phyloP scores from a whole-genome alignment of 768 basidiomycete genomes.

The Psilocybe subaeruginosa region DNA sequence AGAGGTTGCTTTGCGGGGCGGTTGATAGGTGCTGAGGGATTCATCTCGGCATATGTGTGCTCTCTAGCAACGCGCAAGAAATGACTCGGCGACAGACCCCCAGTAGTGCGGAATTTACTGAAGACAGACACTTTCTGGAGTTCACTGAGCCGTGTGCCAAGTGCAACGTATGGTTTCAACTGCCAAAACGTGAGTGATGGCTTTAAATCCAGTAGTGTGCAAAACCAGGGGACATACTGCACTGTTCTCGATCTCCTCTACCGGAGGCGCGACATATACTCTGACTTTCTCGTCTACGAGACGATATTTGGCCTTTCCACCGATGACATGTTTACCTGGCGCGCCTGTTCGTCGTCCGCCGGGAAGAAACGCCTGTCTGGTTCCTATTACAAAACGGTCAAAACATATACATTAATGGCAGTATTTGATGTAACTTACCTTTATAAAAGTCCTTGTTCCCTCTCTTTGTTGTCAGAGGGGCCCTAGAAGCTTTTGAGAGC shows the following conservation, averaged over 20 bases:
- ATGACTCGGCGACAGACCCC: slow-evolving; percentile 45
- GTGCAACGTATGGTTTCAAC: slow-evolving; percentile 74
- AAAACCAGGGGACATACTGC: slow-evolving; percentile 43
- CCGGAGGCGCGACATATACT: slow-evolving; percentile 79
- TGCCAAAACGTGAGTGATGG: slow-evolving; percentile 26
- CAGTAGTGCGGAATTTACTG: slow-evolving; percentile 38
- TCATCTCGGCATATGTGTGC: slow-evolving; percentile 20
- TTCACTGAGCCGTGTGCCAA: slow-evolving; percentile 41
- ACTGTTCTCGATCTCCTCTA: slow-evolving; percentile 62
- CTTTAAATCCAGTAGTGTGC: background rate
- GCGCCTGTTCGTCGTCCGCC: slow-evolving; percentile 88
- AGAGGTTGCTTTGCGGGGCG: slow-evolving; percentile 1
- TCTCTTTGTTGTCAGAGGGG: slow-evolving; percentile 80
- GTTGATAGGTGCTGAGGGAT: slow-evolving; percentile 13
- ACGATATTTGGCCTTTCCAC: slow-evolving; percentile 80
- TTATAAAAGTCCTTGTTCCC: slow-evolving; percentile 98
- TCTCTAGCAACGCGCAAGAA: slow-evolving; percentile 44
- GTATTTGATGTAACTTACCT: slow-evolving; percentile 46
- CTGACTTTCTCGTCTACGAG: slow-evolving; percentile 83
- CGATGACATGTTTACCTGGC: slow-evolving; percentile 81
- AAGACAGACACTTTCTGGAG: slow-evolving; percentile 38
- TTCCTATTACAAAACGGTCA: slow-evolving; percentile 43
- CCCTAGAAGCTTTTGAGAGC: slow-evolving; percentile 83
- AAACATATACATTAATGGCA: background rate
- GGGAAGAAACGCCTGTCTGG: slow-evolving; percentile 79